phyloP scores from a whole-genome alignment of 108 stramenopile species.

The Aurantiochytrium sp. region DNA sequence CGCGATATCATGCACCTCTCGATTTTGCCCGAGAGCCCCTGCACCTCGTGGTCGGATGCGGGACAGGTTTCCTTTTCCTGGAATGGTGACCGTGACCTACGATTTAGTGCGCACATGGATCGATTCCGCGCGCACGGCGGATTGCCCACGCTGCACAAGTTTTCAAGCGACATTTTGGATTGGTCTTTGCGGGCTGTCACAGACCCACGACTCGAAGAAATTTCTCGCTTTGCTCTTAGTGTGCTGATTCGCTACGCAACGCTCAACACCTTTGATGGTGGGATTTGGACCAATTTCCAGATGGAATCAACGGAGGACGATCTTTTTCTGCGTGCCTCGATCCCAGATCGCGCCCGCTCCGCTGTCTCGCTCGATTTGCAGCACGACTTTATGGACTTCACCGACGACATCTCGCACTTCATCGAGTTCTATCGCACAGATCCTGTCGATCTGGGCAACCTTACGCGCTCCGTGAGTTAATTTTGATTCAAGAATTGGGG shows the following conservation, averaged over 20 bases:
- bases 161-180: background rate
- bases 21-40: background rate
- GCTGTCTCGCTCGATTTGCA: background rate
- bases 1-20: background rate
- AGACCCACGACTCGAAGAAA: background rate
- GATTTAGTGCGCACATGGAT: background rate
- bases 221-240: background rate
- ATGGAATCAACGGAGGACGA: background rate
- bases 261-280: background rate
- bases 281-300: background rate
- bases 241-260: background rate
- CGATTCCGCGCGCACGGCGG: background rate
- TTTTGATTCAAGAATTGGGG: too few relatives aligned
- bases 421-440: background rate
- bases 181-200: background rate
- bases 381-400: background rate
- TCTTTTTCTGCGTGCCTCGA: background rate
- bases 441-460: background rate
- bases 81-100: background rate
- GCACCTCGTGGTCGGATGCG: background rate
- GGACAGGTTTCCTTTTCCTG: background rate
- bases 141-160: background rate
- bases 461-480: too few relatives aligned
- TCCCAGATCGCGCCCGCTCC: background rate
- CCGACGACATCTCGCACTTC: background rate